Evolutionary conservation across 1,284 basidiomycete species (phyloP).

Genomic region (Singerocomus rubriflavus): DNA sequence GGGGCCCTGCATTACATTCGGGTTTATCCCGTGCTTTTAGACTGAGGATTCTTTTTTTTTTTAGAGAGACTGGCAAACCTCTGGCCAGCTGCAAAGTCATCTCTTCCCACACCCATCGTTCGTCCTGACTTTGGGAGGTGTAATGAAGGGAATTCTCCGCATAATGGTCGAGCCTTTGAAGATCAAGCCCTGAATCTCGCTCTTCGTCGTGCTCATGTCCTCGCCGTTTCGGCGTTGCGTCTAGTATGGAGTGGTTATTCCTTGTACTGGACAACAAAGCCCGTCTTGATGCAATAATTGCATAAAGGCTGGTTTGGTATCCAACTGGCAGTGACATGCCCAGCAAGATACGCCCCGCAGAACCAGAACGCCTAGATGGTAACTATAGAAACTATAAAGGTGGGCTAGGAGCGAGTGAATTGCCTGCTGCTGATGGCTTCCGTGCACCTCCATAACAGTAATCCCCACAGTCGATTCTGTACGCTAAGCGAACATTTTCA

Average conservation of each 20-base stretch:
- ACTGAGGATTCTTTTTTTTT: not conserved
- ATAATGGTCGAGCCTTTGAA: not conserved
- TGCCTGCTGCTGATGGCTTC: not conserved
- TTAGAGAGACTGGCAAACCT: not conserved
- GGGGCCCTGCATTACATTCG: constrained; percentile 2
- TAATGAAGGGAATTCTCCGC: not conserved
- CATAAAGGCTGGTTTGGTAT: constrained; percentile 9
- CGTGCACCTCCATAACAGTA: not conserved
- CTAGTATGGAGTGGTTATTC: not conserved
- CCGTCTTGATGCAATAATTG: constrained; percentile 18
- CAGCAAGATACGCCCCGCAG: too few relatives aligned
- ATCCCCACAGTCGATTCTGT: not conserved
- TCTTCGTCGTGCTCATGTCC: not conserved
- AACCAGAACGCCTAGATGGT: not conserved
- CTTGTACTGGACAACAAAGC: constrained; percentile 10
- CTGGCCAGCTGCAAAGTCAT: not conserved
- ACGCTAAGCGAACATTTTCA: not conserved
- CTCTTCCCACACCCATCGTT: too few relatives aligned
- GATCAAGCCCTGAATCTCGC: not conserved
- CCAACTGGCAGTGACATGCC: not conserved
- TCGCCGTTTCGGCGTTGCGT: not conserved
- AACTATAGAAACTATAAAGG: not conserved
- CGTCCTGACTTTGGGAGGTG: too few relatives aligned
- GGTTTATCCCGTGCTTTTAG: not conserved
- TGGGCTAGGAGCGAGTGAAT: not conserved